phyloP scores from a whole-genome alignment of 345 rosid genomes.

The Eucalyptus sp. region DNA sequence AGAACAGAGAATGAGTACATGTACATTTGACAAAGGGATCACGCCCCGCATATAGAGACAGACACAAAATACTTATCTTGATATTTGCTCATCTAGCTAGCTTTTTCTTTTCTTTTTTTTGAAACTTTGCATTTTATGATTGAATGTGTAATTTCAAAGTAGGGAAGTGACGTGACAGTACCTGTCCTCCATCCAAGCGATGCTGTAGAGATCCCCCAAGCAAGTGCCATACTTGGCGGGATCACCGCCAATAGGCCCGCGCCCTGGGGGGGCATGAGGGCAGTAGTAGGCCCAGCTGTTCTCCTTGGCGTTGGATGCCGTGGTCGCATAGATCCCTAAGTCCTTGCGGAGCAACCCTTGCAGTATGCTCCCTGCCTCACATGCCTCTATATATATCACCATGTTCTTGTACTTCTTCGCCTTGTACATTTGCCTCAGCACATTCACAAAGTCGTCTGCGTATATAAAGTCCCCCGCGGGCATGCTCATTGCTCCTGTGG shows the following conservation, averaged over 20 bases:
- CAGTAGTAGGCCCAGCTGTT: slow-evolving; percentile 40
- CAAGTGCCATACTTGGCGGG: slow-evolving; percentile 23
- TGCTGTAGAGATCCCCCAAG: slow-evolving; percentile 55
- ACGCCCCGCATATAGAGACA: background rate
- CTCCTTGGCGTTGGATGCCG: slow-evolving; percentile 33
- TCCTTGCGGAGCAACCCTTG: slow-evolving; percentile 33
- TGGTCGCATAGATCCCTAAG: slow-evolving; percentile 29
- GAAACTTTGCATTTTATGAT: background rate
- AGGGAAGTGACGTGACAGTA: background rate
- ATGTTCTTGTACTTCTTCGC: slow-evolving; percentile 26
- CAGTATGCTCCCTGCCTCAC: slow-evolving; percentile 56
- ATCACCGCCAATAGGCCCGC: background rate
- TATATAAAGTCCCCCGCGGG: slow-evolving; percentile 6
- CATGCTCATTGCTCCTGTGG: slow-evolving; percentile 28
- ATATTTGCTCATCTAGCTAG: background rate
- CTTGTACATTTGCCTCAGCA: slow-evolving; percentile 31
- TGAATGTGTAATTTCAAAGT: background rate
- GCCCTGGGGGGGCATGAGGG: background rate
- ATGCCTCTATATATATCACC: slow-evolving; percentile 61
- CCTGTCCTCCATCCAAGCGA: slow-evolving; percentile 83
- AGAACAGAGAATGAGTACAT: background rate
- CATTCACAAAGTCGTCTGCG: slow-evolving; percentile 29
- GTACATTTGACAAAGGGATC: background rate
- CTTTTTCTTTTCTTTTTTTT: background rate
- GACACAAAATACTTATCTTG: background rate